Evolutionary conservation across 495 filamentous ascomycete species (phyloP).

Genomic region (Xylaria sp.): DNA sequence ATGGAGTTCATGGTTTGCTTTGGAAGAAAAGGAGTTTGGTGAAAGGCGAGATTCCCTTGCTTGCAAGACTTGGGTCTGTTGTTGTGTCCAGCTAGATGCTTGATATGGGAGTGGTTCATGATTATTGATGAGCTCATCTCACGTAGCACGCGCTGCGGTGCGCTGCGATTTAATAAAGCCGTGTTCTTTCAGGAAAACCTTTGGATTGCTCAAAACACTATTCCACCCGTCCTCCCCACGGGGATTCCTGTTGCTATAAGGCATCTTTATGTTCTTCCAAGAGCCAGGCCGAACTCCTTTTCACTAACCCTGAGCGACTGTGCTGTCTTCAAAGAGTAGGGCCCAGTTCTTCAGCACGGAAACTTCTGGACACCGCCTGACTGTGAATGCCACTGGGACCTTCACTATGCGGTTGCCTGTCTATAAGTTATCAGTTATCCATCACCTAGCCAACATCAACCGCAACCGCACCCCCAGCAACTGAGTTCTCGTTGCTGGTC

Average conservation of each 20-base stretch:
- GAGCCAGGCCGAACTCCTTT: background rate
- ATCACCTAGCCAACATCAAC: background rate
- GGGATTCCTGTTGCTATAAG: background rate
- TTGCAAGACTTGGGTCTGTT: background rate
- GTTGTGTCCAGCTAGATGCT: background rate
- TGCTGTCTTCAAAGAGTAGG: background rate
- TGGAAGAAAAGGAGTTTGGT: slow-evolving; percentile 8
- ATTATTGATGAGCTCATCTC: background rate
- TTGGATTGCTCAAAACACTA: background rate
- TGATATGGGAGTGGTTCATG: background rate
- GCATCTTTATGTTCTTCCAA: background rate
- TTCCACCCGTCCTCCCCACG: background rate
- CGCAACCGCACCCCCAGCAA: background rate
- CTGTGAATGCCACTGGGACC: background rate
- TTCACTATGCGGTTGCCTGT: background rate
- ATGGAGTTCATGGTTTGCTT: background rate
- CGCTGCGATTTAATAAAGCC: background rate
- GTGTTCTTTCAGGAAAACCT: background rate
- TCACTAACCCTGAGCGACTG: background rate
- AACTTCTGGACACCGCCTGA: background rate
- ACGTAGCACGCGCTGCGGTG: background rate
- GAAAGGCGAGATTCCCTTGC: slow-evolving; percentile 4
- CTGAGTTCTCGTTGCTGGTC: background rate
- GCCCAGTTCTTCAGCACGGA: background rate
- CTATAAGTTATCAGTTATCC: background rate